Percentiles rank a stretch among this genome's conserved stretches.
Conservation (phyloP, 2,329 filamentous ascomycete genomes). For the Colletotrichum tabaci region DNA sequence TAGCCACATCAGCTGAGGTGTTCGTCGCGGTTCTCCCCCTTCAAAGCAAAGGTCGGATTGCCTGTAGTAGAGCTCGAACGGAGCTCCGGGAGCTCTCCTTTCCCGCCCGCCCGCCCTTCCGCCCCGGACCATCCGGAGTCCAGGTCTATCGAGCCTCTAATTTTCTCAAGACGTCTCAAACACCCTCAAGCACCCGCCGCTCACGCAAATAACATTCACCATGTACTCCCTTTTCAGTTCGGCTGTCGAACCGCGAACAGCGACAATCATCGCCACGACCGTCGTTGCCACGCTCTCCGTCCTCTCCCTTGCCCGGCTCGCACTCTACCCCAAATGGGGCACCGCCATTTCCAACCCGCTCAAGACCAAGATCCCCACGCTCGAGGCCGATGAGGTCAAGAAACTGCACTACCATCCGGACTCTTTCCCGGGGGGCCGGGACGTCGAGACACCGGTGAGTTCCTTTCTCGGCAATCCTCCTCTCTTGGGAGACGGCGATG, state of each 20-base stretch:
- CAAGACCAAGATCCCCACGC: constrained; percentile 55
- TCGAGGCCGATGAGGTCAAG: constrained; percentile 55
- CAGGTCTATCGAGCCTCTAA: no score
- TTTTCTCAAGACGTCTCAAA: constrained; percentile 1
- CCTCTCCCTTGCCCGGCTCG: constrained; percentile 52
- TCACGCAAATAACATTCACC: neutral
- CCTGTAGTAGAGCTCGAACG: neutral
- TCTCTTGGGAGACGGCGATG: neutral
- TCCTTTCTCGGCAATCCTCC: neutral
- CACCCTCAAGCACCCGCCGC: neutral
- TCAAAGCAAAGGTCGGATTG: no score
- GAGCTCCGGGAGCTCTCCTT: neutral
- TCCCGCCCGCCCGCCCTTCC: neutral
- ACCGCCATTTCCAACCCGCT: constrained; percentile 62
- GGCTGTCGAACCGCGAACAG: constrained; percentile 46
- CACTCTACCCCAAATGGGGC: constrained; percentile 58
- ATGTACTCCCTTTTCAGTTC: constrained; percentile 51
- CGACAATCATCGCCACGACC: constrained; percentile 56
- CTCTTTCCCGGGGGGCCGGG: constrained; percentile 79
- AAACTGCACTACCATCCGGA: constrained; percentile 74
- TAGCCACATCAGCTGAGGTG: neutral
- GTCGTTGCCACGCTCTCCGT: constrained; percentile 59
- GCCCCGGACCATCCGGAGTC: constrained; percentile 2
- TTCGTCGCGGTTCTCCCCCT: neutral
- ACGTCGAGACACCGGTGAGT: constrained; percentile 77